Base-by-base conservation (phyloP, 179 eudicot species). In the Silene vulgaris region DNA sequence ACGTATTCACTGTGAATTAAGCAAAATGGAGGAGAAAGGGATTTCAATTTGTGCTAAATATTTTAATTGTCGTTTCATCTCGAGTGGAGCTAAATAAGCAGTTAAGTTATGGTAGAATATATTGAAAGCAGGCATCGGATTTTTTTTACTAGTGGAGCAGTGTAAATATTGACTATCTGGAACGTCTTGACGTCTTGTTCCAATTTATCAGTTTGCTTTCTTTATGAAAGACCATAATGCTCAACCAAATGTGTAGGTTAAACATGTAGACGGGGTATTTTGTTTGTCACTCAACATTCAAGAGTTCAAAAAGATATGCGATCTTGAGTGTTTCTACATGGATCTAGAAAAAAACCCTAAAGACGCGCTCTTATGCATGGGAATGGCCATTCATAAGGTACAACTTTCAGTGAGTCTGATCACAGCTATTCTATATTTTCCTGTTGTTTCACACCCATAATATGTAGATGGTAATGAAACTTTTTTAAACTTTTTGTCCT, bases 361-460 rank as follows among this genome's bases (percentile, higher is more conserved):
- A 84, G 97, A 89, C 75, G 93, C 97, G 78, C 88, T 95, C 45
- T 83, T 88, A 59, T 95, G 97, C 86, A 86, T 89, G 87, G 86
- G 93, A 82, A 92, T 96, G 84, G 91, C 99, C 76, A 77, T 90
- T 79, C 97, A 95, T 84, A 90, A 87, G 97, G 97, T 94, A 80
- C 62, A 67, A 11, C 52, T 17, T 78, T 23, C 35, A 54, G 73
- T 6, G 21, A 17, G 30, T 62, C 35, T 28, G n/a, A 23, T 63
- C 37, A 2, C 16, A 35, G 30, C 61, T 37, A 71, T 14, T 45
- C 54, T 21, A 26, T 23, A 17, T 29, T 43, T 20, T 32, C 59
- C 56, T 65, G 50, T 11, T 62, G 62, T 72, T 72, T 21, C 71
- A 11, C 54, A 19, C 37, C 28, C 43, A 45, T 35, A 1, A 21